Percentiles rank a stretch among this genome's conserved stretches.
Conservation (phyloP, 495 filamentous ascomycete species). For the Neurospora sp. region DNA sequence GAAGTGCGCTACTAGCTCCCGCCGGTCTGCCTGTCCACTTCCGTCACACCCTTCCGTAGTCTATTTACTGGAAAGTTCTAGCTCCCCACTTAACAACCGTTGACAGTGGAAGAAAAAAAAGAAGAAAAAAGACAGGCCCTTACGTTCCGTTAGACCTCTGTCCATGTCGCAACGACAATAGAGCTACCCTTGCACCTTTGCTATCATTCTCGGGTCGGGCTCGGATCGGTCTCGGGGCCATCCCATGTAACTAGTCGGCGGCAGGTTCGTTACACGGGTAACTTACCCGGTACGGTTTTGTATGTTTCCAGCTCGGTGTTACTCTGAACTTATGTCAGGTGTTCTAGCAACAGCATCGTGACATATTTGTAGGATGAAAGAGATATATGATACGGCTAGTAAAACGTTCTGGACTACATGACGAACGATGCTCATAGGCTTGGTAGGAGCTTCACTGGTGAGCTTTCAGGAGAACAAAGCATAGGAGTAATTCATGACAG, state of each 20-base stretch:
- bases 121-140: neutral
- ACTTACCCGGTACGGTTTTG: neutral
- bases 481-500: neutral
- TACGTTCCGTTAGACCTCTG: neutral
- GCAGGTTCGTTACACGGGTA: neutral
- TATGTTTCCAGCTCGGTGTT: neutral
- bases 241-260: neutral
- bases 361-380: neutral
- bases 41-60: neutral
- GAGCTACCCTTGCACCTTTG: neutral
- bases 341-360: neutral
- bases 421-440: neutral
- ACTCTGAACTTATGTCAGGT: neutral
- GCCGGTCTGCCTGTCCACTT: neutral
- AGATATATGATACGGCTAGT: no score
- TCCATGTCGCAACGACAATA: neutral
- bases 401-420: neutral
- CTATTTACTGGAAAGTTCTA: neutral
- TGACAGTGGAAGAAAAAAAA: no score
- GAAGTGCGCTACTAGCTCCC: neutral
- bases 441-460: neutral
- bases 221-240: neutral
- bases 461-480: neutral
- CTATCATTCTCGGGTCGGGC: neutral
- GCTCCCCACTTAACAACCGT: neutral